Evolutionary conservation across 2,329 filamentous ascomycete genomes (phyloP), one percentile per base, ranked within the genome.

Genomic region (Penicillium griseofulvum): DNA sequence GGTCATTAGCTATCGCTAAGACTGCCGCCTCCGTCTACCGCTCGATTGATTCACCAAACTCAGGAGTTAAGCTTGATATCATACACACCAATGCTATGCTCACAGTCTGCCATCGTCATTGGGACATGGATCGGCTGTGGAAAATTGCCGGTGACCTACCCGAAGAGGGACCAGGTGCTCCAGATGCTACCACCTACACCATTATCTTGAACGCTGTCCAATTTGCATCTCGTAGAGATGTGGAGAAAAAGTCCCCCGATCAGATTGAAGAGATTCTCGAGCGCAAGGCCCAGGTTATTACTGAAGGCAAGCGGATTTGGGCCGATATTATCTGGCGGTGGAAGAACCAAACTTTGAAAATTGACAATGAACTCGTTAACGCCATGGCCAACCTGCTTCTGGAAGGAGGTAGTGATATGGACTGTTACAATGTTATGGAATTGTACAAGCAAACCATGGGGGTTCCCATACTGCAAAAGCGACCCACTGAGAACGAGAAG

Each of bases 1-100:
- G 87, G 42, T 52, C 54, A n/a, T 11, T 54, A 55, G 74, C 80
- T 0, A 77, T 81, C 46, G 81, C 94, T 6, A 72, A 79, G 52
- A 86, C 88, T 61, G 90, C 91, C 0, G 73, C 92, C 43, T 83
- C 83, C 55, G 79, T 96, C 49, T 97, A 95, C 76, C 83, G 90
- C 62, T 85, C 85, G 52, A 88, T 97, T 76, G 80, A 81, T 37
- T 80, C 80, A 5, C 80, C 84, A 34, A 85, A 83, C 48, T 83
- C 83, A 1, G 78, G 80, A 8, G 78, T 95, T 48, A 81, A 86
- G 60, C 88, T 89, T 16, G 89, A 86, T 62, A 88, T 87, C 34
- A 88, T 90, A 54, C 94, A 97, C 68, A 85, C 90, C 59, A 99
- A 99, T 70, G 90, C 92, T 10, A 84, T 91, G n/a, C 78, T 99